Conservation (phyloP, 192 early-diverging fungal species). For the Backusella tuberculispora region DNA sequence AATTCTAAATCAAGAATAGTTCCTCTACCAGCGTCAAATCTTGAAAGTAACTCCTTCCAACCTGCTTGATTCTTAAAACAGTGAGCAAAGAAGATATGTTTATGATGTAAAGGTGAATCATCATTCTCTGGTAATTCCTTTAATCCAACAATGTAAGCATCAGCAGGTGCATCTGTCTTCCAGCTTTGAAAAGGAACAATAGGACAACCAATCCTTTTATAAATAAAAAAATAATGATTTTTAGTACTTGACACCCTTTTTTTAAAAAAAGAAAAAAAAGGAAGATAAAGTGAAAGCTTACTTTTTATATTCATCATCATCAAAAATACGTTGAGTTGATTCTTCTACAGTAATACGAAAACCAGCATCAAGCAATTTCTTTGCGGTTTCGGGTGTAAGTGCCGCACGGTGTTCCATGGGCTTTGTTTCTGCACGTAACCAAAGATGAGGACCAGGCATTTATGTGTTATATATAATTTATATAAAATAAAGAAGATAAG, state of each 20-base stretch:
- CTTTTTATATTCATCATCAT: conserved; percentile 83
- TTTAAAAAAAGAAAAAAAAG: neutral
- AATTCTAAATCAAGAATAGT: conserved; percentile 94
- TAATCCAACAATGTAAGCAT: conserved; percentile 93
- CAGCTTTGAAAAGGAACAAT: conserved; percentile 79
- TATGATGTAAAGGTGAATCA: conserved; percentile 83
- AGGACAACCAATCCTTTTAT: conserved; percentile 71
- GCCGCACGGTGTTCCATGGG: conserved; percentile 92
- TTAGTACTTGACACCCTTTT: neutral
- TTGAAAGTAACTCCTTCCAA: conserved; percentile 87
- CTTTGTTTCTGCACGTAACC: conserved; percentile 98
- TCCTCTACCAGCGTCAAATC: conserved; percentile 86
- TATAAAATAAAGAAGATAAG: too few relatives aligned
- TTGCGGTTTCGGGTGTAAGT: conserved; percentile 82
- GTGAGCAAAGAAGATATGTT: conserved; percentile 98
- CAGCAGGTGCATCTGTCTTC: conserved; percentile 79
- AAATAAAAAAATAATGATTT: conserved; percentile 11
- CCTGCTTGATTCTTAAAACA: conserved; percentile 96
- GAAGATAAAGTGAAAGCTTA: conserved; percentile 35
- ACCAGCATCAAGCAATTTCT: conserved; percentile 76
- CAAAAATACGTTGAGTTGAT: conserved; percentile 82
- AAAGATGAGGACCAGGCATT: conserved; percentile 62
- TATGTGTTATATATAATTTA: neutral
- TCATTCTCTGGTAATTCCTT: conserved; percentile 97
- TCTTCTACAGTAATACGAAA: conserved; percentile 91